Percentiles rank a stretch among this genome's conserved stretches.
Conservation (phyloP, 1,284 basidiomycete species). For the Melampsora americana region DNA sequence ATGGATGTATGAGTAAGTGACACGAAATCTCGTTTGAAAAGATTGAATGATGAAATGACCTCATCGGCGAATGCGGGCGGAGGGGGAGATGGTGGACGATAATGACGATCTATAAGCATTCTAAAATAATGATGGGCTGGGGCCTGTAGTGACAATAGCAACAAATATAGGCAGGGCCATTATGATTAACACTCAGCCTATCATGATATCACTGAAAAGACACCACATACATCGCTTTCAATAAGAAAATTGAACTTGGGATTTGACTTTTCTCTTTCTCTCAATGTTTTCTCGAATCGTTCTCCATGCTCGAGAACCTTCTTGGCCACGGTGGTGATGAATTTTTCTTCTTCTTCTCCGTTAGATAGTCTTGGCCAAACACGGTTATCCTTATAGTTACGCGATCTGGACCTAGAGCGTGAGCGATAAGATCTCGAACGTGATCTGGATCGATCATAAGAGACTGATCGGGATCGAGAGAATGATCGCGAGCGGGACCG, state of each 20-base stretch:
- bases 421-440: slow-evolving; percentile 48
- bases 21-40: neutral
- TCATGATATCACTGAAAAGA: neutral
- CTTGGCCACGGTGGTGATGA: slow-evolving; percentile 76
- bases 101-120: slow-evolving; percentile 67
- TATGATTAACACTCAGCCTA: slow-evolving; percentile 11
- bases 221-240: slow-evolving; percentile 62
- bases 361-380: slow-evolving; percentile 62
- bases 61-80: slow-evolving; percentile 77
- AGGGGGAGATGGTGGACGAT: slow-evolving; percentile 59
- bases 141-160: slow-evolving; percentile 59
- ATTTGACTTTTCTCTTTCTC: slow-evolving; percentile 73
- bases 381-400: slow-evolving; percentile 48
- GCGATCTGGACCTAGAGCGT: slow-evolving; percentile 19
- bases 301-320: slow-evolving; percentile 76
- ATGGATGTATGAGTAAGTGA: slow-evolving; percentile 1
- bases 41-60: slow-evolving; percentile 56
- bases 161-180: slow-evolving; percentile 24
- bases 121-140: slow-evolving; percentile 77
- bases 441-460: slow-evolving; percentile 49
- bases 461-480: slow-evolving; percentile 1
- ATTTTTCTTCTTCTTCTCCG: slow-evolving; percentile 65
- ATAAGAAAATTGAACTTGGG: slow-evolving; percentile 76
- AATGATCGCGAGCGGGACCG: slow-evolving; percentile 48
- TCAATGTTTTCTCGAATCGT: slow-evolving; percentile 71